phyloP scores from a whole-genome alignment of 441 rosid species.

The Mallotus repandus region DNA sequence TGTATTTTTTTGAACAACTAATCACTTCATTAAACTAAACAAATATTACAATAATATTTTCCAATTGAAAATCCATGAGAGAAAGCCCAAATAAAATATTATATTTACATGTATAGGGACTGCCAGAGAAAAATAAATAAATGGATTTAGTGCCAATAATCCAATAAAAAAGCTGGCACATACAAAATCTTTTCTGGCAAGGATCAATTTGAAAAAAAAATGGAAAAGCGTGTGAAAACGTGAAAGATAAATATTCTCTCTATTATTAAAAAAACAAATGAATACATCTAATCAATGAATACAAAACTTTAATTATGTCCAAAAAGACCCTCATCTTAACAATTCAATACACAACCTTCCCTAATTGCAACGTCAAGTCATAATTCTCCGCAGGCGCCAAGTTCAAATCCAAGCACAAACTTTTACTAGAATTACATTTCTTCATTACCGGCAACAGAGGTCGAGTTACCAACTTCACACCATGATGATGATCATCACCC shows the following conservation, averaged over 20 bases:
- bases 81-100: too few relatives aligned
- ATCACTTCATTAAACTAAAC: too few relatives aligned
- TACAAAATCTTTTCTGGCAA: neutral
- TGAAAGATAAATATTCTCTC: neutral
- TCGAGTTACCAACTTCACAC: conserved; percentile 22
- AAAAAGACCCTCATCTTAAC: conserved; percentile 5
- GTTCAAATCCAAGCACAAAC: conserved; percentile 64
- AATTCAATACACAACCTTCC: conserved; percentile 30
- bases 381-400: conserved; percentile 48
- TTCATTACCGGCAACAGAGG: conserved; percentile 49
- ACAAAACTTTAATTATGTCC: neutral
- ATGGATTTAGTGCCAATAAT: neutral
- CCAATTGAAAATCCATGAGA: too few relatives aligned
- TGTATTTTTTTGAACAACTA: too few relatives aligned
- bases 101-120: too few relatives aligned
- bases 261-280: neutral
- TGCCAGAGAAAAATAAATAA: neutral
- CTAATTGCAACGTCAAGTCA: conserved; percentile 58
- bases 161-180: too few relatives aligned
- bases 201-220: neutral
- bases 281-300: neutral
- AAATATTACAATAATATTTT: too few relatives aligned
- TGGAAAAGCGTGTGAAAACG: neutral
- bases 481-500: neutral
- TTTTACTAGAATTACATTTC: conserved; percentile 52